Evolutionary conservation across 2,329 filamentous ascomycete species (phyloP).

Genomic region (Paraconiothyrium sp.): DNA sequence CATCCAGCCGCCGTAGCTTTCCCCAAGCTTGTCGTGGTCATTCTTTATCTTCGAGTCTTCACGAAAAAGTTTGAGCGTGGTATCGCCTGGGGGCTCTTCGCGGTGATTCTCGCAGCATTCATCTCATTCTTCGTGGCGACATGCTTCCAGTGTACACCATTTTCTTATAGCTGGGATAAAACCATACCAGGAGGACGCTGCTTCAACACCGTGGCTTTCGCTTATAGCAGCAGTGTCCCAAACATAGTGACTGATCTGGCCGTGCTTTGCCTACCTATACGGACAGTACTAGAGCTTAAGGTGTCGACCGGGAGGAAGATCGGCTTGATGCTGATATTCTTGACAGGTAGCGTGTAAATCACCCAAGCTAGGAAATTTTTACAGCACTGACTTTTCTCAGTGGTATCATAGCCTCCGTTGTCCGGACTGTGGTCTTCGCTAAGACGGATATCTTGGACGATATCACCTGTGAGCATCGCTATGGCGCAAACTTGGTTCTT

Average conservation of each 20-base stretch:
- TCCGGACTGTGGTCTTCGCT: constrained; percentile 35
- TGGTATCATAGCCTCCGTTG: constrained; percentile 36
- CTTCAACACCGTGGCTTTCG: constrained; percentile 32
- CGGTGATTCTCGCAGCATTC: constrained; percentile 32
- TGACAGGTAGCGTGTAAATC: constrained; percentile 40
- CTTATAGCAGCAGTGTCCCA: constrained; percentile 36
- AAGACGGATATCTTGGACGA: constrained; percentile 27
- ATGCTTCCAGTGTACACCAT: constrained; percentile 36
- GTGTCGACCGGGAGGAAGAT: constrained; percentile 29
- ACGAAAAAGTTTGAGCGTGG: constrained; percentile 35
- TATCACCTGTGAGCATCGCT: constrained; percentile 28
- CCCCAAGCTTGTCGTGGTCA: constrained; percentile 36
- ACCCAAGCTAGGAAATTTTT: not conserved
- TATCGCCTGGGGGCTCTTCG: constrained; percentile 30
- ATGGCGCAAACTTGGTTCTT: not conserved
- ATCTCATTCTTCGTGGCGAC: constrained; percentile 32
- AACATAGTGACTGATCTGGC: constrained; percentile 38
- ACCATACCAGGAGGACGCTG: constrained; percentile 33
- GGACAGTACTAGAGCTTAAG: constrained; percentile 33
- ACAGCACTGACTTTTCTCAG: constrained; percentile 16
- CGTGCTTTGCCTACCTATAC: constrained; percentile 32
- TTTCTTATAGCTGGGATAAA: constrained; percentile 40
- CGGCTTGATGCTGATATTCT: constrained; percentile 37
- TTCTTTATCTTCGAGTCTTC: constrained; percentile 38
- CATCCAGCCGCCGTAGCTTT: constrained; percentile 40